Base-by-base conservation (phyloP, 129 eudicot genomes). In the Deinandra increscens region DNA sequence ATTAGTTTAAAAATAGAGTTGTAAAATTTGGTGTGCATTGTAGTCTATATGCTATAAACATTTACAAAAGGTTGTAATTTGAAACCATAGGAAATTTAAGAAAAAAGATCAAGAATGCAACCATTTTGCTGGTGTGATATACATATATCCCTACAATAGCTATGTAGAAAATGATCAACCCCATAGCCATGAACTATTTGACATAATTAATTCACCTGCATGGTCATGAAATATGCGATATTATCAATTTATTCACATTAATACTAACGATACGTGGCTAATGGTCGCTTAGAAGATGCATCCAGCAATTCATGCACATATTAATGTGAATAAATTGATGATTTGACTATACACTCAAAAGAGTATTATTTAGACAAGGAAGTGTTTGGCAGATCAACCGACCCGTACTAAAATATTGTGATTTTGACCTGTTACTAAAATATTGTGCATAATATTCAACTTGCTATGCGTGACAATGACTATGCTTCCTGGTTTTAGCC, bases 401-500 rank as follows among this genome's bases (percentile, higher is more conserved):
- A n/a, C n/a, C n/a, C n/a, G n/a, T n/a, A n/a, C n/a, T n/a, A n/a
- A n/a, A n/a, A n/a, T n/a, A n/a, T n/a, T n/a, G n/a, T n/a, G n/a
- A n/a, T n/a, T n/a, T n/a, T n/a, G n/a, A n/a, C n/a, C n/a, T n/a
- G n/a, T n/a, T n/a, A n/a, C n/a, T n/a, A n/a, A n/a, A n/a, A n/a
- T n/a, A n/a, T n/a, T n/a, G n/a, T n/a, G n/a, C n/a, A n/a, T n/a
- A n/a, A n/a, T n/a, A n/a, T n/a, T n/a, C n/a, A n/a, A n/a, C n/a
- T n/a, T n/a, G n/a, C n/a, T n/a, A n/a, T n/a, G n/a, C n/a, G n/a
- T n/a, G n/a, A n/a, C n/a, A n/a, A n/a, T n/a, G n/a, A n/a, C n/a
- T n/a, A n/a, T n/a, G n/a, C 87, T 91, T 81, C 97, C 97, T 48
- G 97, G 97, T 56, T 87, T 91, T 78, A 85, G 97, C 74, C 78